Percentiles rank a stretch among this genome's conserved stretches.
These are phyloP conservation scores for Amanita pseudoporphyria DNA, from an alignment of 768 basidiomycete genomes.

Conservation along the genomic window DNA sequence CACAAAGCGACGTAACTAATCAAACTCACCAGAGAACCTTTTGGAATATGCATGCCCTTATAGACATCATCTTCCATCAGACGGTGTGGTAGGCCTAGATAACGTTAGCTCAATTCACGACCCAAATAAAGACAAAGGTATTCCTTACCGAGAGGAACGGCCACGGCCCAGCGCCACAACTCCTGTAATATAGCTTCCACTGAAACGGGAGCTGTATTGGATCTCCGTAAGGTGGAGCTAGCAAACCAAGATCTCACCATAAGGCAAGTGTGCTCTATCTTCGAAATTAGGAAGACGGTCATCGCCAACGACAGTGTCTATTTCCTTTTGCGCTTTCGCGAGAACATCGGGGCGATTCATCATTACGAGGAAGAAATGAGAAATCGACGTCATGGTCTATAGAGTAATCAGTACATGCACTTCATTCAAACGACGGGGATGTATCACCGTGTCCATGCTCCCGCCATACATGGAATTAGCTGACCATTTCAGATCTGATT, in stretches of 20 bases:
- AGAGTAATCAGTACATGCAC: not conserved
- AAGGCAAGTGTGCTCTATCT: conserved; percentile 49
- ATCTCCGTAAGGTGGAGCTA: not conserved
- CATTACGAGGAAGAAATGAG: conserved; percentile 62
- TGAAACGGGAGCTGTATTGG: conserved; percentile 8
- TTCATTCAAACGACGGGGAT: not conserved
- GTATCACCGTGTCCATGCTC: conserved; percentile 55
- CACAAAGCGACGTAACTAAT: not conserved
- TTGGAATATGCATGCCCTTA: conserved; percentile 45
- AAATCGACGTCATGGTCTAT: conserved; percentile 45
- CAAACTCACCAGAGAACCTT: conserved; percentile 44
- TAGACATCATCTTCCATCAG: conserved; percentile 60
- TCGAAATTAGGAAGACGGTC: conserved; percentile 50
- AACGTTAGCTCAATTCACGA: conserved; percentile 1
- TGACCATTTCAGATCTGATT: conserved; percentile 69
- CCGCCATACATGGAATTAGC: conserved; percentile 78
- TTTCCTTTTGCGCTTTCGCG: conserved; percentile 51
- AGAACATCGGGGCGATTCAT: conserved; percentile 48
- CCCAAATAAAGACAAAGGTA: not conserved
- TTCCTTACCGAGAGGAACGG: conserved; percentile 46
- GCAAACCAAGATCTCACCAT: conserved; percentile 22
- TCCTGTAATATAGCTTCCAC: conserved; percentile 49
- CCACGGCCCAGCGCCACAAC: conserved; percentile 42
- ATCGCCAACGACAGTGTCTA: conserved; percentile 48
- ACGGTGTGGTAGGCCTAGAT: conserved; percentile 51